Conservation (phyloP, 768 basidiomycete species). For the Clitopilus passeckerianus region DNA sequence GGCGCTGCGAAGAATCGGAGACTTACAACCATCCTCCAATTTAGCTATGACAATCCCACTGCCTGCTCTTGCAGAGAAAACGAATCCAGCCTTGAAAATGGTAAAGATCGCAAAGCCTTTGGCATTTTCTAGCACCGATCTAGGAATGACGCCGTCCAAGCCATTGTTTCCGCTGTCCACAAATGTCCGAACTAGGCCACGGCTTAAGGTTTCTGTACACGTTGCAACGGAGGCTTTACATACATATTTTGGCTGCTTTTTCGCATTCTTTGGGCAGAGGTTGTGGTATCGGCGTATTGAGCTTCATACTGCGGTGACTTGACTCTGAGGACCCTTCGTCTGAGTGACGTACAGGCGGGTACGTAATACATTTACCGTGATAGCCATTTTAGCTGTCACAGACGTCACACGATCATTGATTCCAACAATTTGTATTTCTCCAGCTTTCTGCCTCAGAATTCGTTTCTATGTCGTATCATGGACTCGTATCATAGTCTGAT, state of each 20-base stretch:
- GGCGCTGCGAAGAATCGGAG: not conserved
- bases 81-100: conserved; percentile 71
- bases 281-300: conserved; percentile 46
- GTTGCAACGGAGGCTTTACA: conserved; percentile 19
- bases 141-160: conserved; percentile 67
- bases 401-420: not conserved
- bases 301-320: conserved; percentile 29
- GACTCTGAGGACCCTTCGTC: too few relatives aligned
- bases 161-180: conserved; percentile 78
- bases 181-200: conserved; percentile 68
- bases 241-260: conserved; percentile 87
- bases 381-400: not conserved
- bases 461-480: not conserved
- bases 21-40: conserved; percentile 75
- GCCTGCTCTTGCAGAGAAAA: conserved; percentile 79
- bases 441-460: too few relatives aligned
- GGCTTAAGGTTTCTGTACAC: conserved; percentile 1
- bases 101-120: conserved; percentile 89
- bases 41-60: conserved; percentile 87
- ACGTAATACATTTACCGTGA: not conserved
- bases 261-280: conserved; percentile 76
- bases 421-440: too few relatives aligned
- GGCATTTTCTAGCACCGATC: conserved; percentile 43
- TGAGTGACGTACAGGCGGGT: too few relatives aligned
- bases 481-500: not conserved